Base-by-base conservation (phyloP, 805 yeast genomes). In the Ogataea chonburiensis region DNA sequence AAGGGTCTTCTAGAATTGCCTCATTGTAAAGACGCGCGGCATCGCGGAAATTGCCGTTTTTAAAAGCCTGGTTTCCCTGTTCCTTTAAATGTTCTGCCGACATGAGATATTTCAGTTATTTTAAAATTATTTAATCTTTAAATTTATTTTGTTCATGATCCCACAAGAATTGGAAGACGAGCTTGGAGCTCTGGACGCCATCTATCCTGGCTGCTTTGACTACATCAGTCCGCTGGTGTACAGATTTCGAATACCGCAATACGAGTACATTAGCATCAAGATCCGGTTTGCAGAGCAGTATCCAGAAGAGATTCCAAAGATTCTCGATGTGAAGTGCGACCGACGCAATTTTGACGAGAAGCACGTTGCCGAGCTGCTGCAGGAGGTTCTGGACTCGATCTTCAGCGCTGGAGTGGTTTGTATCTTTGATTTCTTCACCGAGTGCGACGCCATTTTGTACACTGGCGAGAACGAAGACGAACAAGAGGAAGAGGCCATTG, bases 101-200 rank as follows among this genome's bases (percentile, higher is more conserved):
- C 49, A 40, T 45, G 16, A 3, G 8, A 5, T 24, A 24, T 13
- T 24, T 10, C 16, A 14, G 15, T 5, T 12, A 18, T n/a, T 10
- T 17, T 24, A 18, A 9, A 8, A 15, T 11, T 25, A 5, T 17
- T 13, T n/a, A 17, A 28, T 12, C 21, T 18, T 7, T n/a, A n/a
- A 10, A 27, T 8, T 17, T 21, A 22, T 17, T 38, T 17, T 26
- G 17, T 13, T 27, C 17, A 50, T 47, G 37, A 60, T 53, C n/a
- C 56, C 64, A 1, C 73, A 73, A 42, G 83, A 79, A 21, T 61
- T 83, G 5, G 54, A 54, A 14, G 93, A 86, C 37, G 98, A 91
- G 53, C 60, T 86, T 13, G 79, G 75, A 24, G 91, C 96, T 9
- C 78, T 91, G 8, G 83, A 86, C 38, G 93, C 96, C 3, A 91